These are phyloP conservation scores for Silene vulgaris DNA, from an alignment of 179 eudicot genomes.

Conservation along the genomic window DNA sequence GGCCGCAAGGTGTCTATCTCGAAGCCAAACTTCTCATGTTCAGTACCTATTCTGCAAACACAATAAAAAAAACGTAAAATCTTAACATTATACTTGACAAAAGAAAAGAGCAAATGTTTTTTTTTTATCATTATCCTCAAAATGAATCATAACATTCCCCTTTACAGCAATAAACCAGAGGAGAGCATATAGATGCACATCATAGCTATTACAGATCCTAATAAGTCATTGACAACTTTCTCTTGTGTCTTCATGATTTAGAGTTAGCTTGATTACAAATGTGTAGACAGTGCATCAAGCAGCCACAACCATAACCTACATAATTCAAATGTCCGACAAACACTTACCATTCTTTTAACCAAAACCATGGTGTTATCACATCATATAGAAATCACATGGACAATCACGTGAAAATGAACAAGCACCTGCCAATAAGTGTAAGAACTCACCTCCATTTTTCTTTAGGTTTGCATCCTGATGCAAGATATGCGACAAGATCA, in stretches of 20 bases:
- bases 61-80: not conserved
- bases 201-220: not conserved
- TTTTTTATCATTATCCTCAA: too few relatives aligned
- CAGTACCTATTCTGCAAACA: conserved; percentile 87
- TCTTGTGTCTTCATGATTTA: too few relatives aligned
- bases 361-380: not conserved
- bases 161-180: not conserved
- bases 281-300: too few relatives aligned
- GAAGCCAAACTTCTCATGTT: conserved; percentile 97
- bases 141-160: not conserved
- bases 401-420: conserved; percentile 2
- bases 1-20: conserved; percentile 74
- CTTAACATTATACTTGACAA: not conserved
- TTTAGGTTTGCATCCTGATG: conserved; percentile 97
- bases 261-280: too few relatives aligned
- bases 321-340: not conserved
- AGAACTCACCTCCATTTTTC: conserved; percentile 77
- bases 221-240: not conserved
- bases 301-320: not conserved
- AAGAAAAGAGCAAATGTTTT: not conserved
- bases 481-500: conserved; percentile 84
- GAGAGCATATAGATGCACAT: not conserved
- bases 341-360: not conserved
- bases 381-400: not conserved
- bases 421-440: not conserved